A percentile compares a stretch with the other conserved stretches of the same genome.
These are phyloP conservation scores for Sindora glabra DNA, from an alignment of 306 rosid genomes.

Conservation along the genomic window DNA sequence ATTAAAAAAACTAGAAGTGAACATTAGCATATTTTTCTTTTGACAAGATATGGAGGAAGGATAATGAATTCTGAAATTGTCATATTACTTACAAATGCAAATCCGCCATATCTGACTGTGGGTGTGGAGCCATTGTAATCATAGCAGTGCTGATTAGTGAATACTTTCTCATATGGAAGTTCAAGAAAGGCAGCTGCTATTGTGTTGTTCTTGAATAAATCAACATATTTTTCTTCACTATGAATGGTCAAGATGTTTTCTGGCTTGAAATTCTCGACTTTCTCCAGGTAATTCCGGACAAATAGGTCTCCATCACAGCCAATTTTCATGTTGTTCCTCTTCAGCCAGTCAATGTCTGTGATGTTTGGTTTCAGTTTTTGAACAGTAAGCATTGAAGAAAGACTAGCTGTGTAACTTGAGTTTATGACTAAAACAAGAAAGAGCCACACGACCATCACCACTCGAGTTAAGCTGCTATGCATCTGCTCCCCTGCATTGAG, in stretches of 20 bases:
- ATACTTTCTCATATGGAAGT: constrained; percentile 52
- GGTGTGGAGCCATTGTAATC: constrained; percentile 26
- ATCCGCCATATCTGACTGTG: constrained; percentile 55
- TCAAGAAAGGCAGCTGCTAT: constrained; percentile 70
- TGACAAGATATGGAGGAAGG: neutral
- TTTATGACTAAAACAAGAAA: constrained; percentile 44
- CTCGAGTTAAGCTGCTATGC: constrained; percentile 31
- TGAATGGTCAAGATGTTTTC: constrained; percentile 14
- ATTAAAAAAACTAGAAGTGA: too few relatives aligned
- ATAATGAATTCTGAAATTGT: neutral
- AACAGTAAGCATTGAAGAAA: constrained; percentile 64
- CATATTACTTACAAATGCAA: constrained; percentile 54
- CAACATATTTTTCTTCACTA: constrained; percentile 12
- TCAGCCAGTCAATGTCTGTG: constrained; percentile 29
- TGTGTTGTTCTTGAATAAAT: constrained; percentile 2
- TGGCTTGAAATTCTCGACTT: constrained; percentile 23
- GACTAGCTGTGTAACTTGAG: constrained; percentile 69
- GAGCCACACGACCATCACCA: constrained; percentile 51
- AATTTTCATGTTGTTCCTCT: constrained; percentile 27
- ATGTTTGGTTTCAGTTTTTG: constrained; percentile 27
- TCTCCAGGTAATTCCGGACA: constrained; percentile 30
- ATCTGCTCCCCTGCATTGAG: constrained; percentile 42
- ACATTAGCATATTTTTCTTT: too few relatives aligned
- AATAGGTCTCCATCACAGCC: constrained; percentile 57
- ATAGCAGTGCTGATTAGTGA: constrained; percentile 36